Evolutionary conservation across 202 grass and related monocot species (phyloP).

Genomic region (Schoenoplectus triqueter): DNA sequence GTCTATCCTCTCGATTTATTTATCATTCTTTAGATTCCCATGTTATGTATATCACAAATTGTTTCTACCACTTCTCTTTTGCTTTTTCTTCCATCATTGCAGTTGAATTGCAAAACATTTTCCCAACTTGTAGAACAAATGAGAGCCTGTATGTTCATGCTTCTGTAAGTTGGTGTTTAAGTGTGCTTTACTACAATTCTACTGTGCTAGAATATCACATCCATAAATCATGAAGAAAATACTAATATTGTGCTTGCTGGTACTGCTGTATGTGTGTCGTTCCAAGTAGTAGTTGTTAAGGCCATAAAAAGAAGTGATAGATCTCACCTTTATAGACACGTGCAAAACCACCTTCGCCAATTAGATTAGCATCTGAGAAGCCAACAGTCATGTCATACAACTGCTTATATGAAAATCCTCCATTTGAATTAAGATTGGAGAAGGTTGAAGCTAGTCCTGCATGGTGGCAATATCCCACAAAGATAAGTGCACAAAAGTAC

Average conservation of each 20-base stretch:
- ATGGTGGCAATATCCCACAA: background rate
- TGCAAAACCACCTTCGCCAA: slow-evolving; percentile 86
- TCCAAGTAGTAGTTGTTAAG: background rate
- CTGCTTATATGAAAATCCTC: slow-evolving; percentile 68
- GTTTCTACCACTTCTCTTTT: background rate
- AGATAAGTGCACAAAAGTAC: background rate
- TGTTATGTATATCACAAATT: background rate
- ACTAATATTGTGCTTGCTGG: background rate
- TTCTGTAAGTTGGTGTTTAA: background rate
- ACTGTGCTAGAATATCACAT: background rate
- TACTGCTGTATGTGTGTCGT: background rate
- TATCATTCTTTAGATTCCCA: background rate
- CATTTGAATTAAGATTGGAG: background rate
- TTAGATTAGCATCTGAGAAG: slow-evolving; percentile 60
- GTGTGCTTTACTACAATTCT: background rate
- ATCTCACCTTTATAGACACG: slow-evolving; percentile 66
- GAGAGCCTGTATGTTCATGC: background rate
- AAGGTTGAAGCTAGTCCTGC: background rate
- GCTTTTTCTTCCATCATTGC: background rate
- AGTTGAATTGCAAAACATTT: background rate
- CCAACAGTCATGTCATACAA: slow-evolving; percentile 58
- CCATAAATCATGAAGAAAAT: background rate
- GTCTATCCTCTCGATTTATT: background rate
- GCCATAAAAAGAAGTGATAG: background rate
- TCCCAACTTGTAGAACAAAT: background rate